Percentiles rank a stretch among this genome's conserved stretches.
Evolutionary conservation across 75 land plant genomes (phyloP).

Genomic region (Cryptomeria japonica): DNA sequence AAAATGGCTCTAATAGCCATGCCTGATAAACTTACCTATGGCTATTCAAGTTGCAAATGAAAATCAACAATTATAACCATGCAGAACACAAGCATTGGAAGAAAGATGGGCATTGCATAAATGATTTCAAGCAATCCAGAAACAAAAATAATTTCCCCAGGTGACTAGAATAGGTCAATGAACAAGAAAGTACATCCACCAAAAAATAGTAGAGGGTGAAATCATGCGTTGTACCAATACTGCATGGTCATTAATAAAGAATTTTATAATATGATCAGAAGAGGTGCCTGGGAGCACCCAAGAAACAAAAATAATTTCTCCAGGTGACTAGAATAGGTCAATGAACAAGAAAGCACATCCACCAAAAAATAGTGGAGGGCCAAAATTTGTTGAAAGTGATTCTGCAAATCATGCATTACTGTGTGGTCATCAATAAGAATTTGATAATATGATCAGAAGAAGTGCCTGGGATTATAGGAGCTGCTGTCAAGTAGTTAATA

Average conservation of each 20-base stretch:
- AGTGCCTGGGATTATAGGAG: background rate
- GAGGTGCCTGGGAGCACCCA: background rate
- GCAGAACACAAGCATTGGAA: background rate
- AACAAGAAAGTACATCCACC: background rate
- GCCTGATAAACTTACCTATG: background rate
- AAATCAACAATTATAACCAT: background rate
- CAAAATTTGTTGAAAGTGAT: background rate
- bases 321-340: background rate
- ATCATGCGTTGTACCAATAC: background rate
- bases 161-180: background rate
- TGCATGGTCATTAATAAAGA: background rate
- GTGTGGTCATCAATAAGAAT: background rate
- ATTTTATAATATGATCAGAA: background rate
- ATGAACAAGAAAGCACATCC: background rate
- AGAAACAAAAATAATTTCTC: background rate
- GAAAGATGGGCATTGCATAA: background rate
- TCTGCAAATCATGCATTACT: background rate
- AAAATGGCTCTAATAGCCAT: no score
- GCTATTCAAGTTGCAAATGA: background rate
- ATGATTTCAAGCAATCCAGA: background rate
- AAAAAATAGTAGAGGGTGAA: background rate
- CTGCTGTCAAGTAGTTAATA: background rate
- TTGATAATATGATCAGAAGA: background rate
- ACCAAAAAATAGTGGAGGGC: background rate
- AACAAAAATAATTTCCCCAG: background rate